phyloP scores from a whole-genome alignment of 306 rosid genomes.

The Rosa chinensis region DNA sequence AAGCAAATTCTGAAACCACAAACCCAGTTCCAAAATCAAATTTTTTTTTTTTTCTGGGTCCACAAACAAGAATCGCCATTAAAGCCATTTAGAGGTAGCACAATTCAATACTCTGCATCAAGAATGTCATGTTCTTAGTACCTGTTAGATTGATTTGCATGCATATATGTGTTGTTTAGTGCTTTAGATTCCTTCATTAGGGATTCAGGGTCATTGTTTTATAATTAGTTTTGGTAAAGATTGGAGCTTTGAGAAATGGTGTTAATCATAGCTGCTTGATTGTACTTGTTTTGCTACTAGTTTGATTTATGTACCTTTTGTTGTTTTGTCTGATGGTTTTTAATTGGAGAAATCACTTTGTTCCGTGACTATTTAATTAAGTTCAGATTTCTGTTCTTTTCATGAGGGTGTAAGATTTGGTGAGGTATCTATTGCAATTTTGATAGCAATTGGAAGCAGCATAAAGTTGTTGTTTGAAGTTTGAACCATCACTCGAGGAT shows the following conservation, averaged over 20 bases:
- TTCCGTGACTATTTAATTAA: neutral
- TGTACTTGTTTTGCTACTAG: neutral
- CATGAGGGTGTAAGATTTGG: neutral
- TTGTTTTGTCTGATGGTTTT: neutral
- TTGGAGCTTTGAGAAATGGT: neutral
- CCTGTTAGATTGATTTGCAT: constrained; percentile 3
- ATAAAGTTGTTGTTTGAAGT: neutral
- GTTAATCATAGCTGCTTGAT: neutral
- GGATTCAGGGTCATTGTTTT: neutral
- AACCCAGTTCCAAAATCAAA: neutral
- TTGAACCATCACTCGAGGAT: neutral
- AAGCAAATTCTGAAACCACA: neutral
- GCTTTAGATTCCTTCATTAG: neutral
- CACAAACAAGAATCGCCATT: neutral
- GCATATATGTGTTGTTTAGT: neutral
- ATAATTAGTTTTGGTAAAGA: neutral
- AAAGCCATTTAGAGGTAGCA: constrained; percentile 9
- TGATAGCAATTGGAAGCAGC: neutral
- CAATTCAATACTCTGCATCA: neutral
- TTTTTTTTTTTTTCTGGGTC: neutral
- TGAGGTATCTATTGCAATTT: neutral
- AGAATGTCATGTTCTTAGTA: neutral
- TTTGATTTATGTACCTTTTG: neutral
- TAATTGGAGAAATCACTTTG: neutral
- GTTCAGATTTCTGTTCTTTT: neutral